Percentiles rank a stretch among this genome's conserved stretches.
Conservation (phyloP, 371 early-diverging fungal species). For the Syncephalastrum monosporum region DNA sequence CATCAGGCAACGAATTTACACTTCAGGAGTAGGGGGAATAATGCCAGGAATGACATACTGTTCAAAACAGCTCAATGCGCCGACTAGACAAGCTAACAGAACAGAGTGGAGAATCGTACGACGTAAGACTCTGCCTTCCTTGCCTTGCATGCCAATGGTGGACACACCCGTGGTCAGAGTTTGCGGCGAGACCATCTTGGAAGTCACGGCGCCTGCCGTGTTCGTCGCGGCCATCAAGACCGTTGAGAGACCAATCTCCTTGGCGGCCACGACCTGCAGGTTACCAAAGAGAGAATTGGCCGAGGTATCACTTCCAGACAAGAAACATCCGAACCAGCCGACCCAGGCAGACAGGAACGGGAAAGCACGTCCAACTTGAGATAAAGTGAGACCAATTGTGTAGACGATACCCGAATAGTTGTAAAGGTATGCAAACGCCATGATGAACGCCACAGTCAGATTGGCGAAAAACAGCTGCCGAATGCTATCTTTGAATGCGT, state of each 20-base stretch:
- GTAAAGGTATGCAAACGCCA: constrained; percentile 51
- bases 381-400: constrained; percentile 44
- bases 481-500: constrained; percentile 24
- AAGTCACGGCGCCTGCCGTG: constrained; percentile 43
- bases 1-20: not conserved
- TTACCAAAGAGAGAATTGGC: constrained; percentile 48
- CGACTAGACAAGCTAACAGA: constrained; percentile 36
- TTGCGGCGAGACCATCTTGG: constrained; percentile 54
- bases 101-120: constrained; percentile 45
- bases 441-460: constrained; percentile 47
- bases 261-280: constrained; percentile 51
- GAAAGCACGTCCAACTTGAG: constrained; percentile 49
- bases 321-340: constrained; percentile 53
- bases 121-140: constrained; percentile 43
- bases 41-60: constrained; percentile 51
- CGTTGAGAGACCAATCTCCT: constrained; percentile 42
- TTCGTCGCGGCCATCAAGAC: constrained; percentile 51
- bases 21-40: constrained; percentile 28
- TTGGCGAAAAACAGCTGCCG: constrained; percentile 40
- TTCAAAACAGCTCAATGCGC: constrained; percentile 41
- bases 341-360: constrained; percentile 54
- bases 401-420: constrained; percentile 53
- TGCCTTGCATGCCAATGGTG: constrained; percentile 46
- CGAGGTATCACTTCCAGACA: constrained; percentile 51
- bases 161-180: constrained; percentile 51